phyloP scores from a whole-genome alignment of 2,329 filamentous ascomycete genomes.

The Aspergillus pseudoviridinutans region DNA sequence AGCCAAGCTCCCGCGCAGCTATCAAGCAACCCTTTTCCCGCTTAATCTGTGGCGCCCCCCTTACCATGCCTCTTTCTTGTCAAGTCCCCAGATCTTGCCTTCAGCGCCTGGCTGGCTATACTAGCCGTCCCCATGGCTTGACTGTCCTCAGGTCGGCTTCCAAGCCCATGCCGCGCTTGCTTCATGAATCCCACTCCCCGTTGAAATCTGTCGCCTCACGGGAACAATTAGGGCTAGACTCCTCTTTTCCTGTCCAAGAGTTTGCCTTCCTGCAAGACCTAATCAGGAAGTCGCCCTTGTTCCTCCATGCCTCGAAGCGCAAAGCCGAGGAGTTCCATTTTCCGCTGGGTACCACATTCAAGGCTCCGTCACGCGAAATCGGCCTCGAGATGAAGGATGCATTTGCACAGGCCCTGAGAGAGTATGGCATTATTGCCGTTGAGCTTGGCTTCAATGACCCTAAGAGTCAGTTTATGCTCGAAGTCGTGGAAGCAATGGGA shows the following conservation, averaged over 20 bases:
- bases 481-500: conserved; percentile 3
- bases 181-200: neutral
- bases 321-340: conserved; percentile 3
- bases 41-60: neutral
- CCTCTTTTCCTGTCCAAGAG: neutral
- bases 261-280: neutral
- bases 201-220: neutral
- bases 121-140: neutral
- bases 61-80: neutral
- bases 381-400: conserved; percentile 2
- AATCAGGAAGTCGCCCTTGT: neutral
- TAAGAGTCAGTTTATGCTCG: conserved; percentile 5
- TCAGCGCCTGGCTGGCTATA: neutral
- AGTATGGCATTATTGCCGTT: conserved; percentile 5
- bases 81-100: neutral
- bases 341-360: conserved; percentile 6
- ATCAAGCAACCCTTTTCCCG: neutral
- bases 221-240: neutral
- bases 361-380: conserved; percentile 3
- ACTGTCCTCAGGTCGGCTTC: neutral
- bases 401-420: conserved; percentile 1
- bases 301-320: neutral
- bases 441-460: conserved; percentile 5
- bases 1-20: neutral
- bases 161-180: neutral